Conservation (phyloP, 257 asterid genomes). For the Scutellaria galericulata region DNA sequence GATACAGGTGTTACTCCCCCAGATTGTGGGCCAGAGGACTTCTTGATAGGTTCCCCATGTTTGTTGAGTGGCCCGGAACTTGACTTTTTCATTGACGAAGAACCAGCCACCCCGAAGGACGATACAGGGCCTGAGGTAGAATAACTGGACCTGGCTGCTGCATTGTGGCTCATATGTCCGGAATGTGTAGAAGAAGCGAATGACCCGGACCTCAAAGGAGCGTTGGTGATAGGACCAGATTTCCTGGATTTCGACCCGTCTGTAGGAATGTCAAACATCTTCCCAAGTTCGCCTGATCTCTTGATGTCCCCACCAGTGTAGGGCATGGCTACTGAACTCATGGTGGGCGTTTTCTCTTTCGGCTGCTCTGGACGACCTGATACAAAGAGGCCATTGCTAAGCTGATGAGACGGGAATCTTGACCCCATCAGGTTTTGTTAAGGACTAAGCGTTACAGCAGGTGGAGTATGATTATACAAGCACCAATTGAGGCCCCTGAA, state of each 20-base stretch:
- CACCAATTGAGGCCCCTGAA: conserved; percentile 38
- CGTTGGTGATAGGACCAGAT: conserved; percentile 74
- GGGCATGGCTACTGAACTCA: conserved; percentile 86
- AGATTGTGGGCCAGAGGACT: conserved; percentile 87
- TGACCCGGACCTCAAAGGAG: conserved; percentile 67
- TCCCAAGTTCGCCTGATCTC: conserved; percentile 92
- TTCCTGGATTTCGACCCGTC: conserved; percentile 81
- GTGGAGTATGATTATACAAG: conserved; percentile 24
- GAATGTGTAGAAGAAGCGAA: conserved; percentile 79
- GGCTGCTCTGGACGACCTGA: conserved; percentile 95
- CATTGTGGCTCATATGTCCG: conserved; percentile 66
- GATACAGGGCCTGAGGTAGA: conserved; percentile 86
- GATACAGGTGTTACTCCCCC: conserved; percentile 70
- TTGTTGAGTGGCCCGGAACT: conserved; percentile 84
- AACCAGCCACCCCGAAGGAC: conserved; percentile 60
- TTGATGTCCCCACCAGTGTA: conserved; percentile 95
- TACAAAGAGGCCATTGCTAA: conserved; percentile 87
- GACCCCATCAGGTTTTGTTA: conserved; percentile 69
- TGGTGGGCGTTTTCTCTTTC: conserved; percentile 71
- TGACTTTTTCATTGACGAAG: conserved; percentile 72
- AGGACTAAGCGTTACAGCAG: conserved; percentile 28
- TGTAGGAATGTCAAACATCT: conserved; percentile 87
- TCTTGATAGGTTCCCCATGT: conserved; percentile 90
- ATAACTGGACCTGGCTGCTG: conserved; percentile 71
- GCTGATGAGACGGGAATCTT: conserved; percentile 94